Conservation (phyloP, 768 basidiomycete species). For the Phylloporus sp. region DNA sequence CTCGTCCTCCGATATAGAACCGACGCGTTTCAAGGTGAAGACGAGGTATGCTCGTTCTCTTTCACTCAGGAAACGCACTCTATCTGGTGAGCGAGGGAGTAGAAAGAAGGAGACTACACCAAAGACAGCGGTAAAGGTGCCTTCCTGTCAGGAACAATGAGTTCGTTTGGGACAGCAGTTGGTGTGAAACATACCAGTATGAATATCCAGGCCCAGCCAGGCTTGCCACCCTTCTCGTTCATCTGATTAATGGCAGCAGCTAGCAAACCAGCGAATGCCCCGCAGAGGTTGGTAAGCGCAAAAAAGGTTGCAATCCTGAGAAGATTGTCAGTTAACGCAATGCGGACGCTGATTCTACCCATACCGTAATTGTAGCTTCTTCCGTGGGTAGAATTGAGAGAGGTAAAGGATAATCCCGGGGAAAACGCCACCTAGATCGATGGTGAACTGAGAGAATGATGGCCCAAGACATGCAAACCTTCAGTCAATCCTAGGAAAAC, state of each 20-base stretch:
- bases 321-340: slow-evolving; percentile 2
- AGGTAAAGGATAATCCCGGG: slow-evolving; percentile 58
- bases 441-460: background rate
- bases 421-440: slow-evolving; percentile 45
- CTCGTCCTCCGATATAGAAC: slow-evolving; percentile 39
- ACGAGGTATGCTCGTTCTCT: slow-evolving; percentile 50
- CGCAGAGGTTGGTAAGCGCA: slow-evolving; percentile 47
- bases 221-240: slow-evolving; percentile 44
- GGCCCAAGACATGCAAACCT: slow-evolving; percentile 34
- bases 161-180: background rate
- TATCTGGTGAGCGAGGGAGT: slow-evolving; percentile 41
- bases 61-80: slow-evolving; percentile 47
- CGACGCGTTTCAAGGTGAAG: slow-evolving; percentile 15
- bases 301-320: slow-evolving; percentile 37
- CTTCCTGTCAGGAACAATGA: slow-evolving; percentile 37
- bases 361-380: slow-evolving; percentile 22
- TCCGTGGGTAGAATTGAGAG: slow-evolving; percentile 43
- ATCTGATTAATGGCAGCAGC: slow-evolving; percentile 56
- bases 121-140: slow-evolving; percentile 58
- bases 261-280: slow-evolving; percentile 60
- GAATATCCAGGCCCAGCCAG: slow-evolving; percentile 65
- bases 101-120: slow-evolving; percentile 50
- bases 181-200: slow-evolving; percentile 37
- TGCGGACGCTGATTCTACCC: background rate
- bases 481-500: slow-evolving; percentile 53